Percentiles rank a stretch among this genome's conserved stretches.
Conservation (phyloP, 257 asterid genomes). For the Jacaranda copaia region DNA sequence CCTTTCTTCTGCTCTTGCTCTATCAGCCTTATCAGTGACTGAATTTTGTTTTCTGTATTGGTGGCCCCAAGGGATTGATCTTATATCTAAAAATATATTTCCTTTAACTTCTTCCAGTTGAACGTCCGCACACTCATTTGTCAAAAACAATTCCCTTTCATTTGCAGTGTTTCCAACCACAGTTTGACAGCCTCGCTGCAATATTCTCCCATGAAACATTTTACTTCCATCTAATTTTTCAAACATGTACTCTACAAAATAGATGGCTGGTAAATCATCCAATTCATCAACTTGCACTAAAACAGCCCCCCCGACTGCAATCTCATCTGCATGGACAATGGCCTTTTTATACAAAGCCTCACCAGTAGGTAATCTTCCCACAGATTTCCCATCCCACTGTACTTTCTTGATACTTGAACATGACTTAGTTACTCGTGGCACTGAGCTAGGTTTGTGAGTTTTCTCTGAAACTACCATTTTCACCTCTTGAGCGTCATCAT, state of each 20-base stretch:
- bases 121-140: slow-evolving; percentile 70
- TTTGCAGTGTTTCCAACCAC: slow-evolving; percentile 88
- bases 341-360: slow-evolving; percentile 67
- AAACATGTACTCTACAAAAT: slow-evolving; percentile 86
- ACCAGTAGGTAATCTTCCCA: slow-evolving; percentile 62
- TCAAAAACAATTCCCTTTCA: slow-evolving; percentile 88
- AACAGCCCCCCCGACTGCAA: slow-evolving; percentile 66
- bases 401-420: slow-evolving; percentile 49
- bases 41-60: slow-evolving; percentile 76
- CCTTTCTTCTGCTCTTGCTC: slow-evolving; percentile 87
- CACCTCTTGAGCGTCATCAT: slow-evolving; percentile 70
- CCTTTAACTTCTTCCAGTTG: slow-evolving; percentile 67
- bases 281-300: slow-evolving; percentile 62
- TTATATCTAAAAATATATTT: slow-evolving; percentile 54
- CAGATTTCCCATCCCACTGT: slow-evolving; percentile 73
- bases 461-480: slow-evolving; percentile 47
- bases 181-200: slow-evolving; percentile 81
- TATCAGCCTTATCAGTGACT: slow-evolving; percentile 67
- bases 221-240: slow-evolving; percentile 70
- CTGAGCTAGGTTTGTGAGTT: slow-evolving; percentile 42
- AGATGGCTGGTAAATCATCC: slow-evolving; percentile 58
- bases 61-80: slow-evolving; percentile 85
- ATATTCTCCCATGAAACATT: slow-evolving; percentile 83
- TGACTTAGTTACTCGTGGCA: slow-evolving; percentile 53
- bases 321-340: slow-evolving; percentile 58